A percentile compares a stretch with the other conserved stretches of the same genome.
phyloP scores from a whole-genome alignment of 345 rosid genomes.

The Citrus glauca region DNA sequence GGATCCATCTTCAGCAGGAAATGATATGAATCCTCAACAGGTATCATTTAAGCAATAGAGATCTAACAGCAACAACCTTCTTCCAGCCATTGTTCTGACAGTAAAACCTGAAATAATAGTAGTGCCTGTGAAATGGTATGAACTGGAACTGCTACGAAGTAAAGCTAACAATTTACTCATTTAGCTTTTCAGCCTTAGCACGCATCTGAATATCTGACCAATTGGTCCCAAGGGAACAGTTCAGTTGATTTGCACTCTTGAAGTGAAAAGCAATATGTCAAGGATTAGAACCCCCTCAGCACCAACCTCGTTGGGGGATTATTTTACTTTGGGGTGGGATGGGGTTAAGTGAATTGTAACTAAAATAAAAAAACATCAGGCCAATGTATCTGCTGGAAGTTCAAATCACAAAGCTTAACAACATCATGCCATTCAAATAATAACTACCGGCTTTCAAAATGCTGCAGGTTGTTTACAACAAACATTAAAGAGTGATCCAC shows the following conservation, averaged over 20 bases:
- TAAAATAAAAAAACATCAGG: neutral
- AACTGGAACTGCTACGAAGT: neutral
- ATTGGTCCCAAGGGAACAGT: neutral
- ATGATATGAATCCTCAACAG: neutral
- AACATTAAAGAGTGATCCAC: neutral
- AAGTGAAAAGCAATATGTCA: neutral
- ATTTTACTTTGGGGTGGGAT: neutral
- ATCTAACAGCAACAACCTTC: neutral
- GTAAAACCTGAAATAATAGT: neutral
- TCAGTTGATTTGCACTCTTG: too few relatives aligned
- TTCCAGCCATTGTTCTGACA: neutral
- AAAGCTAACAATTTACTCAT: neutral
- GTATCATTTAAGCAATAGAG: neutral
- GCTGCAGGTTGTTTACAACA: neutral
- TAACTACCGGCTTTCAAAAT: neutral
- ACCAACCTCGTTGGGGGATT: neutral
- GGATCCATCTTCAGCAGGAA: neutral
- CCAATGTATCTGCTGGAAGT: neutral
- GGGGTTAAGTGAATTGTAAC: neutral
- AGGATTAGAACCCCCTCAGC: neutral
- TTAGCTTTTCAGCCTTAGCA: neutral
- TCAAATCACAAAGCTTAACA: neutral
- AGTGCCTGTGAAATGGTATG: neutral
- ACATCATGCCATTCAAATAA: neutral
- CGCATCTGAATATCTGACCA: neutral